Conservation (phyloP, 148 eudicot species). For the Selenicereus undatus region DNA sequence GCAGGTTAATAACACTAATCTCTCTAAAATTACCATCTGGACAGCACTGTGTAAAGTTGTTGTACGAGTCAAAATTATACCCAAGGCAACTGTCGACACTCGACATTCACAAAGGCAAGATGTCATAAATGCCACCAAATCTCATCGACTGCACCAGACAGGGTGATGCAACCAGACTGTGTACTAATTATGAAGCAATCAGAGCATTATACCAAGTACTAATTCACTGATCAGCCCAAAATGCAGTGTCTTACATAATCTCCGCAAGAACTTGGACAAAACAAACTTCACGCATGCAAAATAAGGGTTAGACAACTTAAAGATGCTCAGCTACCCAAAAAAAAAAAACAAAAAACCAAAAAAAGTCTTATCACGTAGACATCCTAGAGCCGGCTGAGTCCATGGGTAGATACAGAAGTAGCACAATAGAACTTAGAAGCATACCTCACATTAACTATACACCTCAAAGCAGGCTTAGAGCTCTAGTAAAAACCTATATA, state of each 20-base stretch:
- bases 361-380: not conserved
- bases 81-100: no score
- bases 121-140: no score
- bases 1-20: no score
- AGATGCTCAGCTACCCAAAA: not conserved
- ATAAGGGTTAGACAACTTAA: no score
- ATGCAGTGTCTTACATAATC: not conserved
- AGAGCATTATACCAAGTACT: not conserved
- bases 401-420: not conserved
- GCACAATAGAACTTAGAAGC: not conserved
- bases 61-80: no score
- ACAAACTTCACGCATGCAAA: no score
- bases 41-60: no score
- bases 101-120: no score
- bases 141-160: no score
- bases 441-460: not conserved
- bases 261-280: not conserved
- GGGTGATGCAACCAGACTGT: no score
- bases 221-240: not conserved
- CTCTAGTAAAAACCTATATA: conserved; percentile 3
- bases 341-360: not conserved
- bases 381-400: not conserved
- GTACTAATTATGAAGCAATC: not conserved
- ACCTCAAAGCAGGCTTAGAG: conserved; percentile 4
- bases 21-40: no score